phyloP scores from a whole-genome alignment of 108 stramenopile species.

The Nitzschia sp. region DNA sequence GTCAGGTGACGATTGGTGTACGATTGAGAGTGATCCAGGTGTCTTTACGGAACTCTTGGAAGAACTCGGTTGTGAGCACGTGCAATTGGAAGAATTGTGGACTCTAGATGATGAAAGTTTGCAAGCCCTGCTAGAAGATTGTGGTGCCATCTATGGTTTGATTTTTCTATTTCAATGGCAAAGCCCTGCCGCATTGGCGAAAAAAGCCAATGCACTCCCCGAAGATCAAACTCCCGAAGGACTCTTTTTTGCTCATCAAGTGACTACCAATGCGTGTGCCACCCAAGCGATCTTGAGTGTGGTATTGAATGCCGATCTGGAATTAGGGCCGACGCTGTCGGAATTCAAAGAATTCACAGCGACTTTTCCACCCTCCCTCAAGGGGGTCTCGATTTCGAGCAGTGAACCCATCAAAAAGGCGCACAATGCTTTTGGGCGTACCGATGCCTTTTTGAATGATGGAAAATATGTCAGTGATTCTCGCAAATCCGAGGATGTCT shows the following conservation, averaged over 20 bases:
- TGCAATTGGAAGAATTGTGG: slow-evolving; percentile 82
- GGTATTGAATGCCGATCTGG: slow-evolving; percentile 62
- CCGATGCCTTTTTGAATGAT: slow-evolving; percentile 86
- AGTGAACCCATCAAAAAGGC: slow-evolving; percentile 81
- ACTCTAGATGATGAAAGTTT: slow-evolving; percentile 77
- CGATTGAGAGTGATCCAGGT: slow-evolving; percentile 85
- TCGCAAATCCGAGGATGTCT: slow-evolving; percentile 83
- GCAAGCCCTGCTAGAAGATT: slow-evolving; percentile 18
- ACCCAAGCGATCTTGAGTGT: slow-evolving; percentile 92
- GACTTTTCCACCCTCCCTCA: slow-evolving; percentile 79
- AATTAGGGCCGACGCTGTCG: slow-evolving; percentile 72
- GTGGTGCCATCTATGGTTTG: slow-evolving; percentile 79
- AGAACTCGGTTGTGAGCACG: slow-evolving; percentile 77
- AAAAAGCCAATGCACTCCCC: slow-evolving; percentile 12
- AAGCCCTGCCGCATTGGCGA: slow-evolving; percentile 30
- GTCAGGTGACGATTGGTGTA: slow-evolving; percentile 58
- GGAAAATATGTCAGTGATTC: slow-evolving; percentile 41
- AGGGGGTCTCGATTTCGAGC: slow-evolving; percentile 87
- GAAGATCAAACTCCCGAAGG: slow-evolving; percentile 58
- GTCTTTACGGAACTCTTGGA: slow-evolving; percentile 90
- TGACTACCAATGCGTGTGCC: slow-evolving; percentile 83
- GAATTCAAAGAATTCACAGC: slow-evolving; percentile 83
- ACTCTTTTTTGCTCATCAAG: slow-evolving; percentile 90
- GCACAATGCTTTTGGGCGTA: slow-evolving; percentile 91
- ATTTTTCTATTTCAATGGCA: slow-evolving; percentile 95